Conservation (phyloP, 176 grass and related monocot species). For the Saccharum officinarum region DNA sequence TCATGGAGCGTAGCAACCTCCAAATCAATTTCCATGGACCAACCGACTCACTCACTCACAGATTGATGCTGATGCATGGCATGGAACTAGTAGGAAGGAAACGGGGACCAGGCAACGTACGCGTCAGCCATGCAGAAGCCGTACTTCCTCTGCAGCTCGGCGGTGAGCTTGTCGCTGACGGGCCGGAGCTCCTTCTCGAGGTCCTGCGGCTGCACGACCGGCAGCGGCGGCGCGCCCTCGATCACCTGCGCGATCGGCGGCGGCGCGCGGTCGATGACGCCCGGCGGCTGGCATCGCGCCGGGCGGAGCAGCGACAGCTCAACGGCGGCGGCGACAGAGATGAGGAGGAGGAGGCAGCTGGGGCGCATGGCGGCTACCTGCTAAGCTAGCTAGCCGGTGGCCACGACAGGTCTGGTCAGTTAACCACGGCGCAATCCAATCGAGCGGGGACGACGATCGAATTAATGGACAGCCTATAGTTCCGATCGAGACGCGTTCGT, state of each 20-base stretch:
- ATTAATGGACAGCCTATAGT: too few species aligned
- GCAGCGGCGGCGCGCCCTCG: conserved; percentile 12
- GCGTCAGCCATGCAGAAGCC: conserved; percentile 48
- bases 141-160: conserved; percentile 32
- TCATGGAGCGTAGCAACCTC: neutral
- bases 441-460: neutral
- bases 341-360: too few species aligned
- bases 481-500: neutral
- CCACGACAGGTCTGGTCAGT: neutral
- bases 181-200: neutral
- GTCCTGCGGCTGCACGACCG: neutral
- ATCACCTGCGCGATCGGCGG: conserved; percentile 11
- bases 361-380: neutral
- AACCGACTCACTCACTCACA: neutral
- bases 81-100: neutral
- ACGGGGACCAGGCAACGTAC: conserved; percentile 23
- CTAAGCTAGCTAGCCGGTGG: neutral
- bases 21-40: neutral
- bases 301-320: neutral
- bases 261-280: neutral
- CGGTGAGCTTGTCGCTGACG: conserved; percentile 23
- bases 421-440: neutral
- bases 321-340: neutral
- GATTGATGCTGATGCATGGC: neutral
- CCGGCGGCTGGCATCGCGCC: conserved; percentile 9